These are phyloP conservation scores for Hanseniaspora valbyensis DNA, from an alignment of 805 yeast species.

Conservation along the genomic window DNA sequence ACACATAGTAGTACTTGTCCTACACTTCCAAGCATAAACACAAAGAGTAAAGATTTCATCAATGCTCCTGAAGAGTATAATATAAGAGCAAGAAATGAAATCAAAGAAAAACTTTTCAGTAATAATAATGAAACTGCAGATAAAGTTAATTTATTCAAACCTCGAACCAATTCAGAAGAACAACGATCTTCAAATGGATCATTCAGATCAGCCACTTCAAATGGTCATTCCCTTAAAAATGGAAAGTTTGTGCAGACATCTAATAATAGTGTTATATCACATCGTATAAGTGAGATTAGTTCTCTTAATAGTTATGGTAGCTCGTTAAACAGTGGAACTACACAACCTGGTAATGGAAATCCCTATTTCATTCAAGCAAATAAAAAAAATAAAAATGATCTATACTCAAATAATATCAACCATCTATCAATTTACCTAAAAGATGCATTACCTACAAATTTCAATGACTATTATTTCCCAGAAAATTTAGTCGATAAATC, in stretches of 20 bases:
- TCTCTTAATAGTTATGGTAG: conserved; percentile 7
- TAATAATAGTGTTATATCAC: conserved; percentile 8
- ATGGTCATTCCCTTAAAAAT: not conserved
- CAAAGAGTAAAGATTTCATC: conserved; percentile 21
- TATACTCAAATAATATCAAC: not conserved
- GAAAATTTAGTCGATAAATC: conserved; percentile 36
- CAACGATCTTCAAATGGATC: not conserved
- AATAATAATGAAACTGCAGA: not conserved
- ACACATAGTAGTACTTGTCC: not conserved
- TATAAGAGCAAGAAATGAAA: conserved; percentile 29
- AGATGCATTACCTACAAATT: conserved; percentile 44
- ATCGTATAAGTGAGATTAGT: conserved; percentile 11
- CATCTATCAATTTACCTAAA: conserved; percentile 28
- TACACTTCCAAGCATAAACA: conserved; percentile 2
- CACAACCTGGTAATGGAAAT: not conserved
- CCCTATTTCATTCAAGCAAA: conserved; percentile 14
- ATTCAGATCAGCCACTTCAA: not conserved
- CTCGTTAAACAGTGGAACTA: not conserved
- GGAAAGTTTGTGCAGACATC: conserved; percentile 9
- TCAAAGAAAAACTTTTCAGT: conserved; percentile 24
- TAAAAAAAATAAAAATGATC: not conserved
- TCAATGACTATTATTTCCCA: conserved; percentile 46
- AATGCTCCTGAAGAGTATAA: conserved; percentile 30
- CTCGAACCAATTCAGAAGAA: not conserved
- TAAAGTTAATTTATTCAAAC: conserved; percentile 6